These are phyloP conservation scores for Sphaerostilbella broomeana DNA, from an alignment of 2,329 filamentous ascomycete genomes.

Conservation along the genomic window DNA sequence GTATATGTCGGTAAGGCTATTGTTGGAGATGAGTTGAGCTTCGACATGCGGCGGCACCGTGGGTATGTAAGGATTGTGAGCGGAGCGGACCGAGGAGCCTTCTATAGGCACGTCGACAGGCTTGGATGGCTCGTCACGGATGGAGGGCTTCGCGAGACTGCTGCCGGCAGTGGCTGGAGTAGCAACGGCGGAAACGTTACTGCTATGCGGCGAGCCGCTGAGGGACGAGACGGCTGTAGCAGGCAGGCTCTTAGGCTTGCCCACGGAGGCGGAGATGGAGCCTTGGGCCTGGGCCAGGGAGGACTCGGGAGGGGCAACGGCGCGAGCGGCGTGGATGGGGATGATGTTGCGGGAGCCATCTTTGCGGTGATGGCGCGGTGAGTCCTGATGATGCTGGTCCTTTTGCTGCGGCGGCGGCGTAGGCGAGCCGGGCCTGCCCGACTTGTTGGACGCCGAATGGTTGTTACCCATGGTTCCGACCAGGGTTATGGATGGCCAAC, in stretches of 20 bases:
- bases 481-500: slow-evolving; percentile 8
- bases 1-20: slow-evolving; percentile 58
- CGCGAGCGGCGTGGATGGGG: slow-evolving; percentile 48
- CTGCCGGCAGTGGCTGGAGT: slow-evolving; percentile 19
- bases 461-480: slow-evolving; percentile 31
- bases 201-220: slow-evolving; percentile 40
- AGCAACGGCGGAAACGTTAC: slow-evolving; percentile 25
- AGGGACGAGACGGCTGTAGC: slow-evolving; percentile 44
- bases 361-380: slow-evolving; percentile 29
- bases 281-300: slow-evolving; percentile 56
- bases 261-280: slow-evolving; percentile 43
- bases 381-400: slow-evolving; percentile 15
- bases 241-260: slow-evolving; percentile 39
- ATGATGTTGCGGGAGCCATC: slow-evolving; percentile 41
- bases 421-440: slow-evolving; percentile 26
- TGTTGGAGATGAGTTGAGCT: slow-evolving; percentile 41
- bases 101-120: slow-evolving; percentile 52
- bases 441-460: slow-evolving; percentile 32
- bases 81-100: slow-evolving; percentile 29
- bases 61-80: slow-evolving; percentile 31
- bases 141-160: slow-evolving; percentile 18
- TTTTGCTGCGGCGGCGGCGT: slow-evolving; percentile 12
- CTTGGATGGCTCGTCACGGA: slow-evolving; percentile 39
- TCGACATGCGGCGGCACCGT: slow-evolving; percentile 31
- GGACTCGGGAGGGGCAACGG: slow-evolving; percentile 54